Percentiles rank a stretch among this genome's conserved stretches.
These are phyloP conservation scores for Brassica rapa DNA, from an alignment of 345 rosid species.

Conservation along the genomic window DNA sequence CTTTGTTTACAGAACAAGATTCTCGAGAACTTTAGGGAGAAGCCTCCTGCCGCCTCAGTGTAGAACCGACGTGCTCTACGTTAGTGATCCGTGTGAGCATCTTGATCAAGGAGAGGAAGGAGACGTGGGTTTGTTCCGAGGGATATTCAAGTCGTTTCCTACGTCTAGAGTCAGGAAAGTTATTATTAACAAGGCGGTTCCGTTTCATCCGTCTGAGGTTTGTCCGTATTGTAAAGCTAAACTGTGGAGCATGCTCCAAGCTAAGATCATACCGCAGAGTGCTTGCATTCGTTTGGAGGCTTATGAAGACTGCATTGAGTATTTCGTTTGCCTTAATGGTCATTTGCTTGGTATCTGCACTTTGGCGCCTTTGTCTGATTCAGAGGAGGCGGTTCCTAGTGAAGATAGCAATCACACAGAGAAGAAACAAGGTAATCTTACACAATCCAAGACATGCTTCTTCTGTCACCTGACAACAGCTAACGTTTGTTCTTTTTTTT, in stretches of 20 bases:
- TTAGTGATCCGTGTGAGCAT: slow-evolving; percentile 98
- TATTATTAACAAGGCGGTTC: slow-evolving; percentile 67
- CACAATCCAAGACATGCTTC: background rate
- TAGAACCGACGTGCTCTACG: slow-evolving; percentile 83
- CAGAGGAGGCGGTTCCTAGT: slow-evolving; percentile 75
- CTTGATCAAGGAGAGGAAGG: slow-evolving; percentile 99
- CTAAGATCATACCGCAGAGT: slow-evolving; percentile 91
- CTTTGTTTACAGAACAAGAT: slow-evolving; percentile 84
- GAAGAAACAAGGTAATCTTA: slow-evolving; percentile 39
- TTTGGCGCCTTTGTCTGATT: slow-evolving; percentile 88
- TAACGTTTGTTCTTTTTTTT: background rate
- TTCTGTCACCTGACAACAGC: background rate
- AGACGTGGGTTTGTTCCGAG: slow-evolving; percentile 92
- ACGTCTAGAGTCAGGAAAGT: slow-evolving; percentile 73
- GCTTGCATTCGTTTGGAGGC: slow-evolving; percentile 93
- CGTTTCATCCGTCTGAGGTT: slow-evolving; percentile 83
- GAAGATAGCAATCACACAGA: slow-evolving; percentile 37
- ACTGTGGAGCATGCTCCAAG: slow-evolving; percentile 94
- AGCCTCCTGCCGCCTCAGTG: slow-evolving; percentile 94
- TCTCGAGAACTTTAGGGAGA: slow-evolving; percentile 90
- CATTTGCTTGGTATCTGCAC: slow-evolving; percentile 93
- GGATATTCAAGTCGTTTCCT: slow-evolving; percentile 84
- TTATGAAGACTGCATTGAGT: slow-evolving; percentile 87
- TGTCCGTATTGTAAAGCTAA: slow-evolving; percentile 95
- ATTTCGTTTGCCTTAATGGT: slow-evolving; percentile 91